These are phyloP conservation scores for Ogataea sp. DNA, from an alignment of 805 yeast genomes.

Conservation along the genomic window DNA sequence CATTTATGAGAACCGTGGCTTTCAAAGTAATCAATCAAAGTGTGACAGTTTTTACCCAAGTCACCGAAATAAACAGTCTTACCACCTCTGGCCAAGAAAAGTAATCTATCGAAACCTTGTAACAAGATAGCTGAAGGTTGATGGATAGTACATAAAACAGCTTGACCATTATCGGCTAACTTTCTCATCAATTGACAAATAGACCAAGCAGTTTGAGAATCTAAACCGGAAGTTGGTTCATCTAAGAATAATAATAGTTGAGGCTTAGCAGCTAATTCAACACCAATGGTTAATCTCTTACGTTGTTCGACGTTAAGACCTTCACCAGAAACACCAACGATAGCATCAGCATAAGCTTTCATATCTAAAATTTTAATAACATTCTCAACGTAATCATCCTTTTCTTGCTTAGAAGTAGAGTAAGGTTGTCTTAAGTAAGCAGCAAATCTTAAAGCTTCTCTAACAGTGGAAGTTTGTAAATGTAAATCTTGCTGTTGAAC, in stretches of 20 bases:
- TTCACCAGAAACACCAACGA: conserved; percentile 35
- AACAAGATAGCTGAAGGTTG: conserved; percentile 75
- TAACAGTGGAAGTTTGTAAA: conserved; percentile 36
- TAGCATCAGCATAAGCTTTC: conserved; percentile 44
- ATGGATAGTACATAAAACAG: conserved; percentile 61
- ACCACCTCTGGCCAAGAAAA: conserved; percentile 61
- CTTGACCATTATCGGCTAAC: conserved; percentile 41
- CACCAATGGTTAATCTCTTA: conserved; percentile 44
- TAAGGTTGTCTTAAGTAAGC: conserved; percentile 37
- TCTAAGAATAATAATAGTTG: conserved; percentile 42
- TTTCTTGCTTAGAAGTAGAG: conserved; percentile 31
- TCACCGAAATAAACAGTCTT: conserved; percentile 67
- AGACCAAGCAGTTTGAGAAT: conserved; percentile 51
- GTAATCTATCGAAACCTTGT: conserved; percentile 64
- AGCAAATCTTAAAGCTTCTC: conserved; percentile 41
- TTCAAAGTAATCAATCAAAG: conserved; percentile 58
- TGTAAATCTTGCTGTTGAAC: conserved; percentile 52
- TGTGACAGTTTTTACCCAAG: conserved; percentile 42
- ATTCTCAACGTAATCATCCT: conserved; percentile 39
- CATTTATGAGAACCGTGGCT: conserved; percentile 53
- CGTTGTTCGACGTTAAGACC: conserved; percentile 47
- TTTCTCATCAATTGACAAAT: conserved; percentile 40
- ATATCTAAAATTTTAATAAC: conserved; percentile 40
- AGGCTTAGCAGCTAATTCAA: conserved; percentile 45
- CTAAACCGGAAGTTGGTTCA: conserved; percentile 55